These are phyloP conservation scores for Canavalia gladiata DNA, from an alignment of 306 rosid genomes.

Conservation along the genomic window DNA sequence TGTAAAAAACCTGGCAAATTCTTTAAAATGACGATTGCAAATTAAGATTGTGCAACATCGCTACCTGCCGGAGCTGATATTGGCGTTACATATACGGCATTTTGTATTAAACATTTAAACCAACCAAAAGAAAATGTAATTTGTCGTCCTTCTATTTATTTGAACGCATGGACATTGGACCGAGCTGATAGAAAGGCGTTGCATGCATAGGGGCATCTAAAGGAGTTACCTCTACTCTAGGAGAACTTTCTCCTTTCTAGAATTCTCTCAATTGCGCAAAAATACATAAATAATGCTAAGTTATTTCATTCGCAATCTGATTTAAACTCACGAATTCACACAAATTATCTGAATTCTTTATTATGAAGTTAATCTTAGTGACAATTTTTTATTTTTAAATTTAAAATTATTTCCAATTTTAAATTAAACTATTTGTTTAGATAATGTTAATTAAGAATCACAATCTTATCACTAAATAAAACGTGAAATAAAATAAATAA, in stretches of 20 bases:
- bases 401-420: too few relatives aligned
- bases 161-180: too few relatives aligned
- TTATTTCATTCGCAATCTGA: too few relatives aligned
- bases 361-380: too few relatives aligned
- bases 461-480: too few relatives aligned
- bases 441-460: too few relatives aligned
- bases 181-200: background rate
- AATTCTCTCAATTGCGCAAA: background rate
- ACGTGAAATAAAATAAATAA: too few relatives aligned
- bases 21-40: background rate
- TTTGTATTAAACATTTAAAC: background rate
- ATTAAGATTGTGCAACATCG: background rate
- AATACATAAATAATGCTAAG: background rate
- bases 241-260: background rate
- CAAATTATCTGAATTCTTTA: too few relatives aligned
- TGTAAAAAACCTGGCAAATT: background rate
- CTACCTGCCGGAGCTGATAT: background rate
- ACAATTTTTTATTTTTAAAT: too few relatives aligned
- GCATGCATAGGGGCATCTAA: background rate
- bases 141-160: background rate
- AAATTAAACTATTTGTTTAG: too few relatives aligned
- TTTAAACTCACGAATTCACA: too few relatives aligned
- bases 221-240: background rate
- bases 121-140: background rate
- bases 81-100: background rate